Base-by-base conservation (phyloP, 495 filamentous ascomycete species). In the Hypoxylon crocopeplum region DNA sequence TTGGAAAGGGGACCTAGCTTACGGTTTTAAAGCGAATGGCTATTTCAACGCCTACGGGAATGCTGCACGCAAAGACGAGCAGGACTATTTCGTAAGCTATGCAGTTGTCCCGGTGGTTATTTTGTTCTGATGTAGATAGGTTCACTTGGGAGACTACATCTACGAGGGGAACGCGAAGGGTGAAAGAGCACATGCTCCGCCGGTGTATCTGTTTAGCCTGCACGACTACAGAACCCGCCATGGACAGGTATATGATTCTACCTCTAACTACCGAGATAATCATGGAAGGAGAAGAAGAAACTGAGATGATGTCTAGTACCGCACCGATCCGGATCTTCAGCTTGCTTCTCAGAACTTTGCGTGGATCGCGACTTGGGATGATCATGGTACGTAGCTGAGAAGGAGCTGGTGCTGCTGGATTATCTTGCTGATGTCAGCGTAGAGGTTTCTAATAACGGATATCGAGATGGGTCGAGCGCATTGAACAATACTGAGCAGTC, bases 291-390 rank as follows among this genome's bases (percentile, higher is more conserved):
- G 39, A 34, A 11, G 12, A 12, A 34, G 17, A 19, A 13, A 34
- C n/a, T 64, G 0, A 55, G 25, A 39, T 22, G 11, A 8, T n/a
- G n/a, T 13, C 13, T 32, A 69, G 22, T 89, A 89, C 68, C 80
- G 84, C 4, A 83, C 79, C 13, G 86, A 88, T 62, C 69, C 77
- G 0, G 86, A 89, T 64, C 77, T 88, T 3, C 63, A 79, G n/a
- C 67, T 77, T 2, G 80, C 72, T 44, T 80, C 86, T 66, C 77
- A 82, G 56, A 73, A 77, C 21, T 88, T 84, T 55, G 77, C 86
- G 11, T 88, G 86, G 86, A 88, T 89, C 51, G 73, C 84, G 3
- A 84, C 86, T 7, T 89, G 86, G 86, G 86, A 88, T 67, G 86
- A 88, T 59, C 86, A 88, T 65, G 86, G 63, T 69, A 56, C 7